Evolutionary conservation across 2,329 filamentous ascomycete species (phyloP).

Genomic region (Seiridium cupressi): DNA sequence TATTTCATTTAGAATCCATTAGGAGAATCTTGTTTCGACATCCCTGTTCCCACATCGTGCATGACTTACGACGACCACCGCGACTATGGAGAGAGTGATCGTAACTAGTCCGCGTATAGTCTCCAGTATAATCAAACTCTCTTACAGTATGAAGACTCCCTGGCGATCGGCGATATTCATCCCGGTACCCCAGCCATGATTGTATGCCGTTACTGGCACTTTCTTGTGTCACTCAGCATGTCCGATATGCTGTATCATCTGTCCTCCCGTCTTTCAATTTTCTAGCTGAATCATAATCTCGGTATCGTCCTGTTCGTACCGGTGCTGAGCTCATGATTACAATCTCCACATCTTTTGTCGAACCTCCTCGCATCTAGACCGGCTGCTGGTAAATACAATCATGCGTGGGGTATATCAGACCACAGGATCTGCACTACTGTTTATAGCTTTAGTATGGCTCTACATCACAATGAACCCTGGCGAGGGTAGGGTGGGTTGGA

Average conservation of each 20-base stretch:
- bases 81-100: neutral
- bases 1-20: neutral
- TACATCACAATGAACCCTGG: neutral
- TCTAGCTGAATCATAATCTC: too few relatives aligned
- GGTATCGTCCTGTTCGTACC: too few relatives aligned
- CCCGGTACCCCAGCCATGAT: too few relatives aligned
- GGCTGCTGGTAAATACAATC: neutral
- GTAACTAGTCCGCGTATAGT: too few relatives aligned
- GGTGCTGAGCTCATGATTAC: too few relatives aligned
- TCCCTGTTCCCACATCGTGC: neutral
- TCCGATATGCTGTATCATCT: too few relatives aligned
- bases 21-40: neutral
- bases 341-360: too few relatives aligned
- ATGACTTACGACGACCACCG: neutral
- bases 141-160: neutral
- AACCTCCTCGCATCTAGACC: too few relatives aligned
- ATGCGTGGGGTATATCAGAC: neutral
- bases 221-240: too few relatives aligned
- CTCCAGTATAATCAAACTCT: neutral
- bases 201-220: too few relatives aligned
- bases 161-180: neutral
- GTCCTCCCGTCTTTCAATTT: too few relatives aligned
- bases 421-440: neutral
- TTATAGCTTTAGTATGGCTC: neutral
- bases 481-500: neutral